Evolutionary conservation across 73 alveolate genomes (phyloP).

Genomic region (Diophrys appendiculata): DNA sequence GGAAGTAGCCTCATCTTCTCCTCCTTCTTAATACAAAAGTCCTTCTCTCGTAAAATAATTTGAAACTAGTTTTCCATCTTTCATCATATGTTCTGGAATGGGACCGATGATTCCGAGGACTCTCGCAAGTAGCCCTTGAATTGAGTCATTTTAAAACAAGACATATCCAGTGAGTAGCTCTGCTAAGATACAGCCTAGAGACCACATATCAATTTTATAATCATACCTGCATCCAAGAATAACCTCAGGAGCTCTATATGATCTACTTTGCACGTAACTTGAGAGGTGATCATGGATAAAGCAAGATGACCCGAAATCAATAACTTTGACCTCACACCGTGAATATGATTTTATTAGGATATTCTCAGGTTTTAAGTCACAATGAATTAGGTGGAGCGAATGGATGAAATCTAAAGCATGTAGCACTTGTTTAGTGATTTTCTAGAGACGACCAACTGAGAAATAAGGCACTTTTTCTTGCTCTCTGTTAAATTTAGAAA

Average conservation of each 20-base stretch:
- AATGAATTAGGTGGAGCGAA: conserved; percentile 86
- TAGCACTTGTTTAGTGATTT: conserved; percentile 87
- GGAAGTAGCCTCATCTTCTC: conserved; percentile 66
- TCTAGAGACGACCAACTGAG: conserved; percentile 90
- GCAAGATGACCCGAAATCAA: conserved; percentile 97
- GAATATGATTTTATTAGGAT: conserved; percentile 90
- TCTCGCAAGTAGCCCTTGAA: conserved; percentile 95
- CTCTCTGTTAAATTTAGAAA: conserved; percentile 95
- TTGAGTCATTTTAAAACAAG: conserved; percentile 94
- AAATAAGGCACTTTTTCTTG: conserved; percentile 89
- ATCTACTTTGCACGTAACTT: conserved; percentile 93
- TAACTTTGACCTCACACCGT: conserved; percentile 88
- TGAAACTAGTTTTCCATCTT: conserved; percentile 94
- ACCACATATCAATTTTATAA: conserved; percentile 97
- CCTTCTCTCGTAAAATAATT: conserved; percentile 98
- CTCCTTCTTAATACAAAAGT: conserved; percentile 91
- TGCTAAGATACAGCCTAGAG: conserved; percentile 97
- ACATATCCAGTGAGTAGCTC: conserved; percentile 98
- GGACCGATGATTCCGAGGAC: conserved; percentile 98
- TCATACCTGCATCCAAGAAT: conserved; percentile 96
- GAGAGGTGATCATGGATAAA: conserved; percentile 95
- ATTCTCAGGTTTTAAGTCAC: conserved; percentile 98
- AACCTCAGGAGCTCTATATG: conserved; percentile 99
- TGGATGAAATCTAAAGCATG: conserved; percentile 89
- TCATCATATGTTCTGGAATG: conserved; percentile 97